Evolutionary conservation across 139 green algal species (phyloP), one percentile per base, ranked within the genome.

Genomic region (Auxenochlorella protothecoides): DNA sequence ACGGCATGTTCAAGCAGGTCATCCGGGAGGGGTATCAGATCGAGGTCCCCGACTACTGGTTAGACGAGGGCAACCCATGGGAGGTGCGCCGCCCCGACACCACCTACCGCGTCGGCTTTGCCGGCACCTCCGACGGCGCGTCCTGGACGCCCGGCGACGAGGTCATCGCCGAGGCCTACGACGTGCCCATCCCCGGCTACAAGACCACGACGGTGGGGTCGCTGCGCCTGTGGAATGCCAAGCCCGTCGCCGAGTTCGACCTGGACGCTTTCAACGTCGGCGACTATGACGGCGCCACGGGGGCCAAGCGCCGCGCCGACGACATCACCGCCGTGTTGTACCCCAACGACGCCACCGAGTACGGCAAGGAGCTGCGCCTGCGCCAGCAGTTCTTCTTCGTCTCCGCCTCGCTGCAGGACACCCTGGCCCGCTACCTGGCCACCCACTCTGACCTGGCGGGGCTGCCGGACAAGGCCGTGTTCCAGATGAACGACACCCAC

Each of bases 371-470:
- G 85, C 88, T 99, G 78, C 90, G 95, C 69, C 85, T 99, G 53
- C 97, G 97, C 89, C 95, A 99, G 89, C 95, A 99, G 85, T 96
- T 95, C 86, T 98, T 99, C 85, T 96, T 99, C 71, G 91, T 97
- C 13, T 92, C 85, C 44, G 95, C 95, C 8, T 96, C 92, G 12
- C 81, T 99, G 60, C 93, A 98, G 88, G 91, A 94, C 73, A 65
- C 80, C 57, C 67, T 85, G 15, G 78, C 78, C 5, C 73, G 78
- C 62, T 77, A 75, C 73, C 62, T 80, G 78, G 73, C 75, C 70
- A 81, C 79, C 61, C 80, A 89, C 72, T 88, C 70, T 68, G 83
- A 93, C 65, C 76, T 88, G 79, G 57, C 66, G 56, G 68, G 69
- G 6, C 81, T 97, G 67, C 86, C 88, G 14, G 81, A 90, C 44